A percentile compares a stretch with the other conserved stretches of the same genome.
These are phyloP conservation scores for Pseudomonodictys pantanalensis DNA, from an alignment of 495 filamentous ascomycete species.

Conservation along the genomic window DNA sequence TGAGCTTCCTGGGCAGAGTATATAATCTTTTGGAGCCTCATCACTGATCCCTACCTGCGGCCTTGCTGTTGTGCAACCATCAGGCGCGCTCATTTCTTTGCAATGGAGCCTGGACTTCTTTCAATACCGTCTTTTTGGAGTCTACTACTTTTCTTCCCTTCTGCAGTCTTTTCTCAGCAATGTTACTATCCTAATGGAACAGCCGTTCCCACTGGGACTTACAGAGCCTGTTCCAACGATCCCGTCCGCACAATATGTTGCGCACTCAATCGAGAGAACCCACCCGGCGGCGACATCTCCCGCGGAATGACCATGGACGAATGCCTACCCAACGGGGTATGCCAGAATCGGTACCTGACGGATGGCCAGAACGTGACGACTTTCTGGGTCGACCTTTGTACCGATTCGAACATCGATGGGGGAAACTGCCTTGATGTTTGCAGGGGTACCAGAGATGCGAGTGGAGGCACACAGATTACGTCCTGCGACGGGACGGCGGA, in stretches of 20 bases:
- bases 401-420: neutral
- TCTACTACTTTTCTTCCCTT: too few species aligned
- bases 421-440: conserved; percentile 11
- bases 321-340: conserved; percentile 12
- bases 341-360: neutral
- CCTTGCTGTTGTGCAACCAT: too few species aligned
- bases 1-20: too few species aligned
- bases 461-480: neutral
- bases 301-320: conserved; percentile 1
- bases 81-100: too few species aligned
- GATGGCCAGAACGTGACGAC: neutral
- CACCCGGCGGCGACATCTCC: conserved; percentile 3
- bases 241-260: conserved; percentile 3
- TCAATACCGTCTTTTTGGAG: too few species aligned
- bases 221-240: too few species aligned
- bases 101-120: too few species aligned
- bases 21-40: too few species aligned
- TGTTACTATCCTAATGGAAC: too few species aligned
- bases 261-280: conserved; percentile 2
- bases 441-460: neutral
- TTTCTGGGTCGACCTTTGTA: neutral
- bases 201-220: too few species aligned
- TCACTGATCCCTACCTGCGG: too few species aligned
- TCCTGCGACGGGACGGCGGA: conserved; percentile 2
- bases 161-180: too few species aligned